These are phyloP conservation scores for Verticillium tricorpus DNA, from an alignment of 2,329 filamentous ascomycete species.

Conservation along the genomic window DNA sequence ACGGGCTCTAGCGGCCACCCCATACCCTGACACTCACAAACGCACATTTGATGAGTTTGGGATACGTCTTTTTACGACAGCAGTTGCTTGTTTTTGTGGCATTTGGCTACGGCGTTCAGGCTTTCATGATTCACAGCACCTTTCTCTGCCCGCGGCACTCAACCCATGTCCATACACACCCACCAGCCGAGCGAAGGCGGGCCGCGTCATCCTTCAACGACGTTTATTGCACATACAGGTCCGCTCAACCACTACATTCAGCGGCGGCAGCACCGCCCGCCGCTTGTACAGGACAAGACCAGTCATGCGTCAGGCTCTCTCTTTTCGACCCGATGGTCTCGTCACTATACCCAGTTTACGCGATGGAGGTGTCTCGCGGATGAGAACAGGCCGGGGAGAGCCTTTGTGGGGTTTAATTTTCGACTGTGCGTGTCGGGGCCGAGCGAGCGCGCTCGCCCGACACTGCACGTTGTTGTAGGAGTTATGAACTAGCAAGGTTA, in stretches of 20 bases:
- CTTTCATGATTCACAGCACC: slow-evolving; percentile 10
- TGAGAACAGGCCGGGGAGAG: slow-evolving; percentile 22
- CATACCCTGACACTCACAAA: slow-evolving; percentile 15
- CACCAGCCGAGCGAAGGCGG: neutral
- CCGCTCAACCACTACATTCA: neutral
- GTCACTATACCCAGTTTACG: slow-evolving; percentile 35
- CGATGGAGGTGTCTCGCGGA: slow-evolving; percentile 19
- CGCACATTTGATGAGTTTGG: slow-evolving; percentile 15
- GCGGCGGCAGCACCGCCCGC: neutral
- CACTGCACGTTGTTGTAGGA: neutral
- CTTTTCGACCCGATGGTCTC: slow-evolving; percentile 29
- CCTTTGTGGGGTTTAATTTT: neutral
- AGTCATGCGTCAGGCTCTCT: slow-evolving; percentile 20
- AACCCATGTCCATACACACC: neutral
- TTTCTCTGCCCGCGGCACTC: neutral
- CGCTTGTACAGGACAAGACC: slow-evolving; percentile 14
- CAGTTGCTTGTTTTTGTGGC: slow-evolving; percentile 16
- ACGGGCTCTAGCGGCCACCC: slow-evolving; percentile 43
- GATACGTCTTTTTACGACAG: slow-evolving; percentile 17
- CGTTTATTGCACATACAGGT: neutral
- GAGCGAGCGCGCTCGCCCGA: neutral
- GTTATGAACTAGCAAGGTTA: neutral
- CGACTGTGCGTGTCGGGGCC: neutral
- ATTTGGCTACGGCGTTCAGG: slow-evolving; percentile 34
- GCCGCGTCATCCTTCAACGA: neutral